Base-by-base conservation (phyloP, 345 rosid species). In the Eutrema japonicum region DNA sequence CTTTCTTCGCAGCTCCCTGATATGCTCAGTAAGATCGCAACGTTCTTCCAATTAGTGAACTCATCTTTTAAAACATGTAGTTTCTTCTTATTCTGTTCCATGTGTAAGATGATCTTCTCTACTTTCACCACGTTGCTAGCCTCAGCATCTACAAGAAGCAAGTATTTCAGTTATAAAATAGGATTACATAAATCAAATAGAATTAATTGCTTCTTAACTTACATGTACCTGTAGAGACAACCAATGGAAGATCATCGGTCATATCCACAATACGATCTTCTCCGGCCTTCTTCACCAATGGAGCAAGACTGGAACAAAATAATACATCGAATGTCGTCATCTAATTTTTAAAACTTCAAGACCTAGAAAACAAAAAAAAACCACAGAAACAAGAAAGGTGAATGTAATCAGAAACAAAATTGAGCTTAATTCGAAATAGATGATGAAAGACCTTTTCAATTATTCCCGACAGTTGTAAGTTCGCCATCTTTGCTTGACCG, bases 231-330 rank as follows among this genome's bases (percentile, higher is more conserved):
- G 26, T 22, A 22, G 26, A 22, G 26, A 22, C 26, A 22, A 22
- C 26, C 26, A 22, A 22, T 22, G 26, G 26, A 22, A 22, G 26
- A 18, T 18, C 22, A 18, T 79, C 80, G 53, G 96, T 89, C 95
- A 96, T 92, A 56, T 92, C 98, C 32, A 89, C 97, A 72, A 96
- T 89, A 53, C 86, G 83, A 6, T 79, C 75, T 77, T 85, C 95
- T 62, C 86, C 87, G 55, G 90, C 85, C 85, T 92, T 96, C 90
- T 87, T 96, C 79, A 96, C 99, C 90, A 96, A 61, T 8, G 93
- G 97, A 33, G 90, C 97, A 80, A 96, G 98, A 83, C 99, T 96
- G 87, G 78, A 81, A 73, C 7, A 75, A 30, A 71, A 83, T 2
- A 59, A 72, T 22, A 59, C 64, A 61, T 65, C 60, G 5, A 77